Percentiles rank a stretch among this genome's conserved stretches.
Evolutionary conservation across 2,329 filamentous ascomycete genomes (phyloP).

Genomic region (Pseudopithomyces chartarum): DNA sequence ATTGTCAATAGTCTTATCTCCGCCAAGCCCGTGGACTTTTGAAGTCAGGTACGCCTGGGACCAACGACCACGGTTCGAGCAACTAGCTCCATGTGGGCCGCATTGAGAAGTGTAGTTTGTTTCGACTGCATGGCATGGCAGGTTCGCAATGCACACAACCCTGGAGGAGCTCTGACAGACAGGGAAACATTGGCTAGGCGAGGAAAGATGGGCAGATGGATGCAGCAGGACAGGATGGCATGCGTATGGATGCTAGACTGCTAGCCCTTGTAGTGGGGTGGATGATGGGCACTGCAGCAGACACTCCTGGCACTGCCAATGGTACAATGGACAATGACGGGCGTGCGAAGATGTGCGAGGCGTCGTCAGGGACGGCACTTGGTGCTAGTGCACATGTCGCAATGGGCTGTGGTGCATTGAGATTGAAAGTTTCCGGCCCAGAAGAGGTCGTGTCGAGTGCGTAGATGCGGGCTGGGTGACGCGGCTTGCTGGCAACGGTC

Average conservation of each 20-base stretch:
- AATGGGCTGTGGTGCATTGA: no score
- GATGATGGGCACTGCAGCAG: no score
- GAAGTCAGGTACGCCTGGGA: background rate
- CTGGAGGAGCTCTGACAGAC: background rate
- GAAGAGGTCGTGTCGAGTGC: no score
- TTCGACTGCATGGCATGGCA: constrained; percentile 1
- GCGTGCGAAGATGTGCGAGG: no score
- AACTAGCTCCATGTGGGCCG: background rate
- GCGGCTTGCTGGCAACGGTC: background rate
- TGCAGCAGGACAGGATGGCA: no score
- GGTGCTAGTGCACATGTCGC: background rate
- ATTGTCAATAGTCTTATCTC: background rate
- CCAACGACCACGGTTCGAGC: background rate
- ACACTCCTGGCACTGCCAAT: no score
- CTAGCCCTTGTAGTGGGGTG: no score
- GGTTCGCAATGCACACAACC: background rate
- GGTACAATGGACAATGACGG: no score
- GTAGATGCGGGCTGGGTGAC: background rate
- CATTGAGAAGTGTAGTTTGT: background rate
- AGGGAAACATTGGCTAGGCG: background rate
- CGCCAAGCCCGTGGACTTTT: background rate
- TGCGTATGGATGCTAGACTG: no score
- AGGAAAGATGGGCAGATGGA: background rate
- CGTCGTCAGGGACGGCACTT: background rate
- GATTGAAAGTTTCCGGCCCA: no score